These are phyloP conservation scores for Amaranthus palmeri DNA, from an alignment of 148 eudicot species.

Conservation along the genomic window DNA sequence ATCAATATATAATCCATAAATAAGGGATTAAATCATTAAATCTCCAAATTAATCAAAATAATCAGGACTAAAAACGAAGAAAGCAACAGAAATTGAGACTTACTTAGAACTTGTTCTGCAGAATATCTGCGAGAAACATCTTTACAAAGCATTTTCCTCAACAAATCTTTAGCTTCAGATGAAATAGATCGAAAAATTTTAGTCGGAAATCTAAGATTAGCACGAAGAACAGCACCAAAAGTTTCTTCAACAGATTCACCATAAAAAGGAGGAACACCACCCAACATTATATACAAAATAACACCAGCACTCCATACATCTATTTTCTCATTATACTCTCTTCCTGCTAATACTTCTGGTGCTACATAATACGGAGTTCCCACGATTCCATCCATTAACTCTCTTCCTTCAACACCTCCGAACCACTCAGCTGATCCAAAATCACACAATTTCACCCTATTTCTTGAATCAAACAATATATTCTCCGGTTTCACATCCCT, in stretches of 20 bases:
- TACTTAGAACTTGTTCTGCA: constrained; percentile 85
- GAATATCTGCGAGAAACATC: constrained; percentile 65
- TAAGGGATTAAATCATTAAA: neutral
- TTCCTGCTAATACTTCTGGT: constrained; percentile 72
- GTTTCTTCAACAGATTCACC: constrained; percentile 67
- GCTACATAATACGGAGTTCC: constrained; percentile 96
- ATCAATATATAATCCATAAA: neutral
- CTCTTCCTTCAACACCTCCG: constrained; percentile 25
- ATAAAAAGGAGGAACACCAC: constrained; percentile 74
- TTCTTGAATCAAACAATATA: constrained; percentile 50
- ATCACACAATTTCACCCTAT: constrained; percentile 56
- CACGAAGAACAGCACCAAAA: constrained; percentile 64
- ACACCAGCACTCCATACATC: constrained; percentile 95
- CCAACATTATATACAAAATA: constrained; percentile 70
- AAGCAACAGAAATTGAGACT: constrained; percentile 19
- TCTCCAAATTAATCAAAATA: neutral
- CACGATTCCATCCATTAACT: constrained; percentile 62
- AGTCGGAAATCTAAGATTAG: constrained; percentile 70
- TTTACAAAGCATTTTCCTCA: constrained; percentile 84
- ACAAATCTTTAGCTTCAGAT: constrained; percentile 69
- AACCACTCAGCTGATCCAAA: constrained; percentile 87
- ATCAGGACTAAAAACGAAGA: neutral
- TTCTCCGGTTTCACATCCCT: constrained; percentile 84
- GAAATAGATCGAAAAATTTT: constrained; percentile 65
- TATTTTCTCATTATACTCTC: constrained; percentile 72